A percentile compares a stretch with the other conserved stretches of the same genome.
Conservation (phyloP, 495 filamentous ascomycete genomes). For the Delitschia confertaspora region DNA sequence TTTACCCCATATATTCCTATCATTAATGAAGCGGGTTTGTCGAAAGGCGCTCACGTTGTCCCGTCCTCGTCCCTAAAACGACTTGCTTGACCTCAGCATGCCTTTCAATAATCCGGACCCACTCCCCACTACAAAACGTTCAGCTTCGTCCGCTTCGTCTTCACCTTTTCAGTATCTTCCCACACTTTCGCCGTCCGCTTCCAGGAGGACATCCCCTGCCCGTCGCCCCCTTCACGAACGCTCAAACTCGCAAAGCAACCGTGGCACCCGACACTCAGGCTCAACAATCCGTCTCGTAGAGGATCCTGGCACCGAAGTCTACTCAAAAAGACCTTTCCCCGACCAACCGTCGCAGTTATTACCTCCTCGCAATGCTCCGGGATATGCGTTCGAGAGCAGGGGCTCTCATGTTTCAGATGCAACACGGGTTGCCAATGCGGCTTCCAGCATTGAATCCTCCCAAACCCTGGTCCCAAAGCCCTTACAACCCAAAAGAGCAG, state of each 20-base stretch:
- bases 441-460: slow-evolving; percentile 19
- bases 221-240: slow-evolving; percentile 47
- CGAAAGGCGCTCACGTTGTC: slow-evolving; percentile 8
- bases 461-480: slow-evolving; percentile 29
- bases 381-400: slow-evolving; percentile 26
- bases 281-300: slow-evolving; percentile 42
- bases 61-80: slow-evolving; percentile 5
- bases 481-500: slow-evolving; percentile 23
- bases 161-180: slow-evolving; percentile 16
- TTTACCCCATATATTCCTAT: slow-evolving; percentile 26
- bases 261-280: slow-evolving; percentile 43
- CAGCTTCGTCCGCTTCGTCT: too few species aligned
- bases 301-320: slow-evolving; percentile 25
- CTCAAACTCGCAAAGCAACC: slow-evolving; percentile 47
- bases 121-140: too few species aligned
- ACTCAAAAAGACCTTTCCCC: slow-evolving; percentile 33
- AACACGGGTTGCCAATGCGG: slow-evolving; percentile 25
- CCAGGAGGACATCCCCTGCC: slow-evolving; percentile 26
- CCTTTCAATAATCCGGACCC: too few species aligned
- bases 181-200: slow-evolving; percentile 17
- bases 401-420: slow-evolving; percentile 27
- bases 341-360: slow-evolving; percentile 32
- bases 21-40: slow-evolving; percentile 17
- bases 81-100: slow-evolving; percentile 24
- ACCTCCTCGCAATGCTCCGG: slow-evolving; percentile 24